Evolutionary conservation across 1,139 yeast species (phyloP), one percentile per base, ranked within the genome.

Genomic region (Eremothecium sinecaudum): DNA sequence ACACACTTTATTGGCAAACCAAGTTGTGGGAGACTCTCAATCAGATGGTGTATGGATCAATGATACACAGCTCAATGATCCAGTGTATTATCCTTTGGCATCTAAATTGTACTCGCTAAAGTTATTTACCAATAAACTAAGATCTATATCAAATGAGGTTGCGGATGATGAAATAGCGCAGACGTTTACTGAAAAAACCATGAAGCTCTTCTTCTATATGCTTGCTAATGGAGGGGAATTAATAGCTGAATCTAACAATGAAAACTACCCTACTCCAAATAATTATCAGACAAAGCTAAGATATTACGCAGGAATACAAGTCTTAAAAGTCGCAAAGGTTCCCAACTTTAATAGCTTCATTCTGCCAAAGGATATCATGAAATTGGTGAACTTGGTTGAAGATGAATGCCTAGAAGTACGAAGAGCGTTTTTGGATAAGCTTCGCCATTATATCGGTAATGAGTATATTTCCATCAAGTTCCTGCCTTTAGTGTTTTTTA

Each of bases 221-320:
- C 72, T 86, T 31, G 73, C 77, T 2, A 79, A 79, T 52, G 80
- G 81, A 31, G 95, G 95, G n/a, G 95, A 86, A 50, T 69, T 86
- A 18, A 72, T 78, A 2, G 64, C 70, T 18, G 66, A 66, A 17
- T 34, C 38, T 19, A 63, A 64, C 29, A 48, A 66, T 3, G 59
- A 56, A 4, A 57, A 63, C 10, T 65, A 60, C 48, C 75, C 79
- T n/a, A 80, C 94, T 0, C 94, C 94, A 5, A 62, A 58, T 23
- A 57, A 59, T 18, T 75, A 64, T 47, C 79, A 77, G 46, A 67
- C 75, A 42, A 71, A 74, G 42, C 58, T 86, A 27, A 67, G 94
- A 43, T 61, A 81, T 7, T 66, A 64, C 18, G 90, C 94, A 1
- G 94, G 94, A 0, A 50, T 71, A 28, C 67, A 67, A 45, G 50